These are phyloP conservation scores for Hypoxylon sp. DNA, from an alignment of 2,329 filamentous ascomycete species.

Conservation along the genomic window DNA sequence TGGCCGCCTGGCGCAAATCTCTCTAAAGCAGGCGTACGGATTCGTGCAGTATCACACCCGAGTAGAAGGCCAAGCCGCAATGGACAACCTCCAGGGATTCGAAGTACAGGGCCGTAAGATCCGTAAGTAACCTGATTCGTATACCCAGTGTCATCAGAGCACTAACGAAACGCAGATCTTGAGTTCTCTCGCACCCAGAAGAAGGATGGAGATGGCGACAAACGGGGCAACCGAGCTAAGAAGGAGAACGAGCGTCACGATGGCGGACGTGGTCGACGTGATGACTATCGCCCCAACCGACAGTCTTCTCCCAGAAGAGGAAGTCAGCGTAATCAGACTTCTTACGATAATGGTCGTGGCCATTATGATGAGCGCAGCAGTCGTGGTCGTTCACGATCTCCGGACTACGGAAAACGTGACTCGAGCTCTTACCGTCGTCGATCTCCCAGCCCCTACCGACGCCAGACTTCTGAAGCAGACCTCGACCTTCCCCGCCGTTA, in stretches of 20 bases:
- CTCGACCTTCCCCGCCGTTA: constrained; percentile 78
- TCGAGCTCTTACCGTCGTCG: constrained; percentile 69
- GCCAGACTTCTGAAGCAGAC: constrained; percentile 61
- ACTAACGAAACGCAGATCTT: constrained; percentile 66
- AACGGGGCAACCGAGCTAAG: constrained; percentile 59
- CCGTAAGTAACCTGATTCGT: constrained; percentile 67
- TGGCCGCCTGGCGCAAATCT: constrained; percentile 90
- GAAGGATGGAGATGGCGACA: constrained; percentile 75
- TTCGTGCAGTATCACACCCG: constrained; percentile 92
- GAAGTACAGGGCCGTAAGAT: constrained; percentile 91
- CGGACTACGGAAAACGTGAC: constrained; percentile 56
- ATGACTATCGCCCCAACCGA: constrained; percentile 42
- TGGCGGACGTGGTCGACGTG: constrained; percentile 36
- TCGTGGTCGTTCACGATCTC: constrained; percentile 75
- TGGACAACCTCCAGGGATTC: constrained; percentile 80
- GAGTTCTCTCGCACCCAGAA: constrained; percentile 91
- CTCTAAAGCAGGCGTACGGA: constrained; percentile 94
- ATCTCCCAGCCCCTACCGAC: constrained; percentile 71
- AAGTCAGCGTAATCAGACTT: constrained; percentile 48
- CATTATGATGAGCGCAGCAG: constrained; percentile 52
- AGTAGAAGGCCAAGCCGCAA: constrained; percentile 75
- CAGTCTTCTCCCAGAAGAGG: constrained; percentile 42
- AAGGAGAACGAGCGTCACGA: constrained; percentile 58
- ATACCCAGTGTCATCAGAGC: not conserved
- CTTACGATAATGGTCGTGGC: constrained; percentile 51